Conservation (phyloP, 352 stramenopile genomes). For the Phytophthora sojae region DNA sequence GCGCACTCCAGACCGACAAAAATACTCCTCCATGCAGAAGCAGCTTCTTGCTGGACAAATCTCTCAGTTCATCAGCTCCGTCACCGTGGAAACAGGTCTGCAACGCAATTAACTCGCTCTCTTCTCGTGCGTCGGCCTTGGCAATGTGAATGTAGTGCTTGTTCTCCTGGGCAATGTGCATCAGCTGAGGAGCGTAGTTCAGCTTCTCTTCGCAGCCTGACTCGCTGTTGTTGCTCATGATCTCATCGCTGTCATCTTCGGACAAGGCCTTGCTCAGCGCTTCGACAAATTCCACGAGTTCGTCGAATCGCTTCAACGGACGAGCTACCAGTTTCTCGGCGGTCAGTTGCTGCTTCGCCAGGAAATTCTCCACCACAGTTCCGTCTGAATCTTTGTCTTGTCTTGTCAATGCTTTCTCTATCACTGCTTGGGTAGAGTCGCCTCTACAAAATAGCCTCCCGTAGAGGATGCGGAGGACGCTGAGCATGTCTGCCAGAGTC, state of each 20-base stretch:
- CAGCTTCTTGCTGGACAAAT: constrained; percentile 44
- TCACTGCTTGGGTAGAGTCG: constrained; percentile 17
- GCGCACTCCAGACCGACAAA: constrained; percentile 7
- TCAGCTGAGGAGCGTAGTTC: constrained; percentile 32
- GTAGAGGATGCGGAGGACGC: constrained; percentile 35
- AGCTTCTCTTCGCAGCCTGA: constrained; percentile 11
- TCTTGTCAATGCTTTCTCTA: constrained; percentile 9
- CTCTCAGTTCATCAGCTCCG: constrained; percentile 22
- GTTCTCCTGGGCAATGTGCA: constrained; percentile 42
- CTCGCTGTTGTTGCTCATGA: constrained; percentile 16
- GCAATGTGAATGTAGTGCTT: constrained; percentile 39
- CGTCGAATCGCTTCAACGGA: constrained; percentile 39
- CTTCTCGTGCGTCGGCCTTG: constrained; percentile 35
- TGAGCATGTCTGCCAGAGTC: constrained; percentile 38
- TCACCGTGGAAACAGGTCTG: constrained; percentile 40
- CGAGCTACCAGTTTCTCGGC: constrained; percentile 27
- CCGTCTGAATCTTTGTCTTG: constrained; percentile 14
- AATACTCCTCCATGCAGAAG: constrained; percentile 42
- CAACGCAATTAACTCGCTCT: constrained; percentile 42
- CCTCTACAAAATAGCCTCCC: constrained; percentile 30
- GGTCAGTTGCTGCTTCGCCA: constrained; percentile 31
- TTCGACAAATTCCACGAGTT: constrained; percentile 45
- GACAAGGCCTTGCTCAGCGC: constrained; percentile 37
- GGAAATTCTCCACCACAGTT: constrained; percentile 28
- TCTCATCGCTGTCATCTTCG: constrained; percentile 2